Base-by-base conservation (phyloP, 352 stramenopile genomes). In the Aphanomyces astaci region DNA sequence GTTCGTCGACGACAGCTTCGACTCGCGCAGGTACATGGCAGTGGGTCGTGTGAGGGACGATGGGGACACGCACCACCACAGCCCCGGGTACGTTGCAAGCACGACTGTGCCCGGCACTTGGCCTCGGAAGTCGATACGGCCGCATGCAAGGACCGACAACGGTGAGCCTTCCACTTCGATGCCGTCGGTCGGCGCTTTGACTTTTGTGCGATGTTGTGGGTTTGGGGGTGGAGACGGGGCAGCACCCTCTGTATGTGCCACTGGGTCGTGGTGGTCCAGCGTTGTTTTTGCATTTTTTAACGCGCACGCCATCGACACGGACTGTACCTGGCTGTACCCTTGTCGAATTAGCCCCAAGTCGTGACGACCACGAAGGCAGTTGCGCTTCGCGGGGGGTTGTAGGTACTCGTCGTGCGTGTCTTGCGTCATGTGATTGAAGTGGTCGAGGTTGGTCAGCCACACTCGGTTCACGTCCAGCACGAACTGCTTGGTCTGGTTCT, bases 401-500 rank as follows among this genome's bases (percentile, higher is more conserved):
- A 43, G 15, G 36, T 43, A 7, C 36, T 43, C 36, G 36, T 7
- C 15, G 7, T 15, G 15, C 36, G 36, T 43, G 15, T 43, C 36
- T 15, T 43, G 7, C 36, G 36, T 15, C 40, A 68, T 28, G n/a
- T 81, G 76, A 54, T 91, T 88, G 64, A 96, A 92, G 68, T 96
- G 88, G 52, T 91, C 81, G 31, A 97, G 76, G 68, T 97, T 96
- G 10, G 88, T 93, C 56, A 97, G 81, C 90, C 90, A 97, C 31
- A 97, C 74, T 66, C 90, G 84, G 70, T 96, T 90, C 43, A 97
- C 90, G 66, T 96, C 86, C 22, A 92, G 85, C 25, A 96, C 75
- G 62, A 95, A 96, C 10, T 76, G 75, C 67, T 91, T 94, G 57
- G 76, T 80, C 25, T 87, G 74, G 76, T 95, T 92, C 7, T 79